Evolutionary conservation across 306 rosid genomes (phyloP), one percentile per base, ranked within the genome.

Genomic region (Medicago ruthenica): DNA sequence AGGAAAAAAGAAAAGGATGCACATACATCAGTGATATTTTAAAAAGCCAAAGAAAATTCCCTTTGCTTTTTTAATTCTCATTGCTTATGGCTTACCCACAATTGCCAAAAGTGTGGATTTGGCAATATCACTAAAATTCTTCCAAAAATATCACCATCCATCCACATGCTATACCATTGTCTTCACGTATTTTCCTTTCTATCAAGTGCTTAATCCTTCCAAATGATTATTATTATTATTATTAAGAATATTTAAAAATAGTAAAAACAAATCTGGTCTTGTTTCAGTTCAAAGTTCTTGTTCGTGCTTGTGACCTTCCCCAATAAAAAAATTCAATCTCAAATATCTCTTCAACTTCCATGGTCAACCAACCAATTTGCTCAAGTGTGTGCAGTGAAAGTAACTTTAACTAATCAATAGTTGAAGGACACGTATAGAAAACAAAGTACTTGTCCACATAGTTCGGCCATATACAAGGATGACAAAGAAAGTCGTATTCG

Each of bases 281-380:
- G 34, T 39, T 39, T 42, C 40, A 8, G 17, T 27, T 61, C 42
- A 61, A 36, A 31, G 6, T 34, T 34, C 37, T 58, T 71, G 45
- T 63, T 22, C 20, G 57, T 74, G 67, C 68, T 76, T 6, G 54
- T 53, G 36, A 70, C 73, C 77, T 61, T 76, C 77, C 77, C 70
- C 73, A 39, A 3, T 60, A 11, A 40, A 11, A n/a, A 74, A 31
- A 15, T 27, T 4, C 15, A 17, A 55, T 22, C 7, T 5, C 0
- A 12, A 53, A 53, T 53, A 61, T 61, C 41, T 27, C 20, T 27
- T 54, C 34, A 48, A 24, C 20, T 41, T 76, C 73, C n/a, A 14
- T 24, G 74, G 77, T 76, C 80, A 80, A 69, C 61, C 20, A 44
- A 20, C 5, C 57, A 42, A 18, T 18, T 41, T 18, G 45, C 31